phyloP scores from a whole-genome alignment of 108 stramenopile species.

The Skeletonema potamos region DNA sequence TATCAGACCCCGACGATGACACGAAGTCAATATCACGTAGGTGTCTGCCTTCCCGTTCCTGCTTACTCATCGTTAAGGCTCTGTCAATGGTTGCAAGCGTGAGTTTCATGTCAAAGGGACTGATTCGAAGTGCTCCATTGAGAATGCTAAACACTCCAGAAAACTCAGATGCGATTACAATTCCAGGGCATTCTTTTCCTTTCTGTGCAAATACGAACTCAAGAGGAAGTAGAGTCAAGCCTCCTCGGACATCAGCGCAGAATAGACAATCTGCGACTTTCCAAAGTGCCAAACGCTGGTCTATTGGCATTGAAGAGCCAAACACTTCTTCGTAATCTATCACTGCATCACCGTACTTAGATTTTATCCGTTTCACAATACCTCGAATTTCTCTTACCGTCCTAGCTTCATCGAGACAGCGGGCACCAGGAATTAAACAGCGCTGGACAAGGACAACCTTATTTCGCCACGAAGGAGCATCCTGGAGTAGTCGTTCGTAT shows the following conservation, averaged over 20 bases:
- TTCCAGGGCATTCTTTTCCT: slow-evolving; percentile 46
- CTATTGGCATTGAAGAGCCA: slow-evolving; percentile 27
- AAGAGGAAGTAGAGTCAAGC: slow-evolving; percentile 71
- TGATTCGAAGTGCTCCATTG: slow-evolving; percentile 74
- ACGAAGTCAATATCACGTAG: slow-evolving; percentile 75
- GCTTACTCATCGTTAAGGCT: slow-evolving; percentile 56
- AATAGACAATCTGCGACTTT: slow-evolving; percentile 49
- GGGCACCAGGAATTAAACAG: slow-evolving; percentile 50
- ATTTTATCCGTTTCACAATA: slow-evolving; percentile 42
- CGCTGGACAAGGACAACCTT: slow-evolving; percentile 77
- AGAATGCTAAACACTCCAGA: slow-evolving; percentile 69
- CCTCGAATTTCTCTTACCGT: slow-evolving; percentile 33
- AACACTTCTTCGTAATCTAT: slow-evolving; percentile 61
- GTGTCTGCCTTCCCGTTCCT: slow-evolving; percentile 51
- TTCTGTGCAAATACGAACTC: slow-evolving; percentile 70
- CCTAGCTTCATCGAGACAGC: slow-evolving; percentile 52
- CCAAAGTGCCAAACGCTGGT: slow-evolving; percentile 57
- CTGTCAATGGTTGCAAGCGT: slow-evolving; percentile 57
- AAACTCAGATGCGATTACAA: slow-evolving; percentile 79
- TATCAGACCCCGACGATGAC: slow-evolving; percentile 56
- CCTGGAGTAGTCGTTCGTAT: slow-evolving; percentile 65
- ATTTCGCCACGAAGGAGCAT: slow-evolving; percentile 55
- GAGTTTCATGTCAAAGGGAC: slow-evolving; percentile 67
- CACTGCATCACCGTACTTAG: slow-evolving; percentile 48
- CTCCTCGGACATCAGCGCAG: slow-evolving; percentile 59